These are phyloP conservation scores for Mortierella antarctica DNA, from an alignment of 192 early-diverging fungal genomes.

Conservation along the genomic window DNA sequence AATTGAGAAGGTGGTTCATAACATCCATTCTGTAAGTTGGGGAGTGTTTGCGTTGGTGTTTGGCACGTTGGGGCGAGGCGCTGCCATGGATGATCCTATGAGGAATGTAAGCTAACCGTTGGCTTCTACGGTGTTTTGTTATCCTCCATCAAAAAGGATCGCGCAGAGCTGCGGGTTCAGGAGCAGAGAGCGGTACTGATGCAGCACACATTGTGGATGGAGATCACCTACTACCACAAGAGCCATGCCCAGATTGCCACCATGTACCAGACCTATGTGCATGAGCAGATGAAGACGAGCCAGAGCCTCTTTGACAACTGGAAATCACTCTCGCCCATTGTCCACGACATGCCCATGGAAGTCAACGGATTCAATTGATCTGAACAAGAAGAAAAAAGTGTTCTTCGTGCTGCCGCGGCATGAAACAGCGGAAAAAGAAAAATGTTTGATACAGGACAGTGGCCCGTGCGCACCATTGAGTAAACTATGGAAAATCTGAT, in stretches of 20 bases:
- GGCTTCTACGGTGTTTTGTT: not conserved
- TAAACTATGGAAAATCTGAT: too few species aligned
- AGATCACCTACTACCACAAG: constrained; percentile 70
- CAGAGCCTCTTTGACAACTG: constrained; percentile 64
- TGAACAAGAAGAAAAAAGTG: constrained; percentile 1
- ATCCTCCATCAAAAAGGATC: constrained; percentile 54
- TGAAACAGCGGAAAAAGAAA: not conserved
- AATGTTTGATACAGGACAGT: not conserved
- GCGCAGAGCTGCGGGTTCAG: constrained; percentile 59
- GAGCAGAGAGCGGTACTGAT: constrained; percentile 58
- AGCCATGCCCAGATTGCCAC: constrained; percentile 64
- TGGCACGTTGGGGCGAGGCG: not conserved
- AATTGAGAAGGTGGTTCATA: constrained; percentile 39
- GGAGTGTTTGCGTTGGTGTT: not conserved
- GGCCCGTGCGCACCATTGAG: not conserved
- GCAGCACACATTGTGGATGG: constrained; percentile 66
- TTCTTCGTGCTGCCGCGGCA: not conserved
- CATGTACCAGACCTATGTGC: constrained; percentile 71
- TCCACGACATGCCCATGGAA: constrained; percentile 63
- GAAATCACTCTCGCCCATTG: constrained; percentile 56
- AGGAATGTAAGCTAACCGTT: not conserved
- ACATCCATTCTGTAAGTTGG: constrained; percentile 32
- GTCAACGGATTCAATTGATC: constrained; percentile 56
- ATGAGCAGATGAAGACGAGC: constrained; percentile 65
- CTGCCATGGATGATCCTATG: not conserved